A percentile compares a stretch with the other conserved stretches of the same genome.
Conservation (phyloP, 495 filamentous ascomycete genomes). For the Penicillium cinerascens region DNA sequence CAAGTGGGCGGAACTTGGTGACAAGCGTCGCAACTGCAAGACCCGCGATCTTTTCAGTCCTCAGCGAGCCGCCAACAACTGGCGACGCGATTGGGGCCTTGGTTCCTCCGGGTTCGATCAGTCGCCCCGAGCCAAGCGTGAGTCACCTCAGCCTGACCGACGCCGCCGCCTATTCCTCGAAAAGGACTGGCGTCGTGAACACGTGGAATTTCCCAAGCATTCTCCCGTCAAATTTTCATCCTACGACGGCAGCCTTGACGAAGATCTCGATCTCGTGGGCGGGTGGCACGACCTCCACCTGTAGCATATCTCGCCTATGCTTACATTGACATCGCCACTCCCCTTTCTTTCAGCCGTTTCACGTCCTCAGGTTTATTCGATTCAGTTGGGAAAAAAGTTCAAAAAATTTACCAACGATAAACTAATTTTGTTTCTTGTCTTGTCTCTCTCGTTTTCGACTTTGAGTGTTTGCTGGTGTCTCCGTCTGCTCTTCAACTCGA, state of each 20-base stretch:
- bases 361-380: constrained; percentile 15
- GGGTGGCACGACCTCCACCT: constrained; percentile 69
- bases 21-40: constrained; percentile 67
- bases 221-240: constrained; percentile 21
- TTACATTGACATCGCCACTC: constrained; percentile 2
- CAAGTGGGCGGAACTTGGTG: constrained; percentile 84
- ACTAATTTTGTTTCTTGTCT: constrained; percentile 20
- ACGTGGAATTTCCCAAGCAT: constrained; percentile 28
- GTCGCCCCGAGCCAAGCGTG: constrained; percentile 48
- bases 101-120: constrained; percentile 53
- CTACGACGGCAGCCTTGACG: constrained; percentile 58
- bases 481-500: constrained; percentile 12
- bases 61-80: constrained; percentile 40
- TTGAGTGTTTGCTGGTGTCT: constrained; percentile 17
- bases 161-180: constrained; percentile 41
- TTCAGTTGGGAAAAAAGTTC: constrained; percentile 30
- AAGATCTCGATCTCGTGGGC: constrained; percentile 86
- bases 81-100: constrained; percentile 52
- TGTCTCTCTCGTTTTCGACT: constrained; percentile 16
- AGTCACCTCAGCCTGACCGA: constrained; percentile 36
- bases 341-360: constrained; percentile 6
- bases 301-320: constrained; percentile 26
- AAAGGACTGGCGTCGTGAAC: constrained; percentile 66
- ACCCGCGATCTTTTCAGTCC: constrained; percentile 40
- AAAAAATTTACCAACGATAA: constrained; percentile 29